These are phyloP conservation scores for Mortierella alpina DNA, from an alignment of 192 early-diverging fungal genomes.

Conservation along the genomic window DNA sequence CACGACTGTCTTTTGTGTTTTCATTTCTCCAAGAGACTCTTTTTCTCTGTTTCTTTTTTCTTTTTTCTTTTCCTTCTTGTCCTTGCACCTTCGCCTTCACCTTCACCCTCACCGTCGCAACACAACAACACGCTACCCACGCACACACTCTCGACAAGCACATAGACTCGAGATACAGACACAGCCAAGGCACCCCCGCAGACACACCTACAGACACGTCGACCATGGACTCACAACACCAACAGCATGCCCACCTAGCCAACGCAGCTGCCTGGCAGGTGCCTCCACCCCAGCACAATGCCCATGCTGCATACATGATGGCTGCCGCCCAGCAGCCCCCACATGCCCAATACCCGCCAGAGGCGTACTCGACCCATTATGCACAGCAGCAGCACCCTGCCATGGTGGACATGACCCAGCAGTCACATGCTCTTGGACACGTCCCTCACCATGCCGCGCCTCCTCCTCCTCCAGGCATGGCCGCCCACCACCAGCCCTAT, in stretches of 20 bases:
- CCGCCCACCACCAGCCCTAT: conserved; percentile 21
- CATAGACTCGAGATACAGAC: neutral
- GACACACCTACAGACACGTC: neutral
- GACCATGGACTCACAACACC: conserved; percentile 31
- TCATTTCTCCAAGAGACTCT: neutral
- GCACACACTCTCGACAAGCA: no score
- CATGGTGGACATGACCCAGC: conserved; percentile 32
- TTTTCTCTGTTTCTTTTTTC: neutral
- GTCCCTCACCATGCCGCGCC: conserved; percentile 4
- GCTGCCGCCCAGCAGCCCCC: conserved; percentile 14
- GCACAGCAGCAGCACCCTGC: conserved; percentile 22
- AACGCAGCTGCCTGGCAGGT: conserved; percentile 17
- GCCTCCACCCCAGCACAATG: neutral
- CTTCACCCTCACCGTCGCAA: no score
- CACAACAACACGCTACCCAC: no score
- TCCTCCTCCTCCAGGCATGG: neutral
- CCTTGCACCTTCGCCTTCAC: neutral
- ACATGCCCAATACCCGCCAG: conserved; percentile 1
- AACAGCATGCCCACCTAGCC: conserved; percentile 34
- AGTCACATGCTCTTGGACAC: conserved; percentile 20
- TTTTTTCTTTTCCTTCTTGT: neutral
- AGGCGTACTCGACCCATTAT: conserved; percentile 14
- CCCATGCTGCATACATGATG: conserved; percentile 32
- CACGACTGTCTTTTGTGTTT: neutral
- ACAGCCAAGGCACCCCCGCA: neutral